These are phyloP conservation scores for Lactarius sanguifluus DNA, from an alignment of 768 basidiomycete species.

Conservation along the genomic window DNA sequence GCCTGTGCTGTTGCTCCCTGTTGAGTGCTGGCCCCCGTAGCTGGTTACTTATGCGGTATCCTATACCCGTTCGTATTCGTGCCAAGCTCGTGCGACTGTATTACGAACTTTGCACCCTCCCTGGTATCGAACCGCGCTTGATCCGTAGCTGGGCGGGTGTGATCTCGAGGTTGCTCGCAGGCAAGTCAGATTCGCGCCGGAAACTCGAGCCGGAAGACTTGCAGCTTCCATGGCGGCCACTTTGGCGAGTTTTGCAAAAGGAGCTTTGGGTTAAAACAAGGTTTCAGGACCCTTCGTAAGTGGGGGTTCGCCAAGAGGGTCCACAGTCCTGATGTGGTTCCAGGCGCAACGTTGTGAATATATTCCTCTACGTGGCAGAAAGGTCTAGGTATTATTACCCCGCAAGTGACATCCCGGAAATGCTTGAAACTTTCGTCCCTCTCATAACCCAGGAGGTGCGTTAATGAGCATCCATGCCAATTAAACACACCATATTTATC, in stretches of 20 bases:
- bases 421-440: constrained; percentile 72
- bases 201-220: constrained; percentile 69
- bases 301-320: constrained; percentile 16
- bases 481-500: background rate
- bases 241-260: constrained; percentile 74
- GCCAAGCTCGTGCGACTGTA: constrained; percentile 73
- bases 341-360: constrained; percentile 63
- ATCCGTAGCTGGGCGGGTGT: constrained; percentile 77
- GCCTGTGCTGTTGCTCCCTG: background rate
- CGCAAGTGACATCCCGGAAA: constrained; percentile 59
- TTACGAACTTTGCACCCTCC: constrained; percentile 74
- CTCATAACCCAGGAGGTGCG: constrained; percentile 69
- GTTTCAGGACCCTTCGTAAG: constrained; percentile 58
- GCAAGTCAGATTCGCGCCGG: constrained; percentile 61
- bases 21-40: constrained; percentile 38
- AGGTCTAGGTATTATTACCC: constrained; percentile 71
- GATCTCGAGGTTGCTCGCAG: constrained; percentile 66
- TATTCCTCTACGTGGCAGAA: constrained; percentile 72
- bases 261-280: constrained; percentile 74
- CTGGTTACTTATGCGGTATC: constrained; percentile 82
- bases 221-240: constrained; percentile 67
- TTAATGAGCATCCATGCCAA: constrained; percentile 18
- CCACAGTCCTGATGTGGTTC: constrained; percentile 11
- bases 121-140: constrained; percentile 71
- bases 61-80: constrained; percentile 64